Percentiles rank a stretch among this genome's conserved stretches.
phyloP scores from a whole-genome alignment of 345 rosid genomes.

The Gossypium arboreum region DNA sequence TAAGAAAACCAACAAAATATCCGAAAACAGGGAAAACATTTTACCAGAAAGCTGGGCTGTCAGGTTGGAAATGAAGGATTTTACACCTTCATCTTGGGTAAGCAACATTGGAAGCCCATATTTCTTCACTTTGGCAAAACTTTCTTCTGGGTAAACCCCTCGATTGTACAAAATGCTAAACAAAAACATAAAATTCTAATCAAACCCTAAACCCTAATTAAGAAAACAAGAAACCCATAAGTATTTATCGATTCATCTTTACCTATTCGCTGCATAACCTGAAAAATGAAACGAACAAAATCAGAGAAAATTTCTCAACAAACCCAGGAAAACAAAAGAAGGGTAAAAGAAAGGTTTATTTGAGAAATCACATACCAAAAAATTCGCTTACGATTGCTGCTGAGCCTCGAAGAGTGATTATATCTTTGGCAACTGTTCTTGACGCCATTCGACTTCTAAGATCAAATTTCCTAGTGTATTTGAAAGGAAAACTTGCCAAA shows the following conservation, averaged over 20 bases:
- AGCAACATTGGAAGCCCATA: slow-evolving; percentile 93
- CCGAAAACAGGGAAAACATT: not conserved
- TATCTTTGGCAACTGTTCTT: slow-evolving; percentile 72
- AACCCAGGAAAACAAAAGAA: not conserved
- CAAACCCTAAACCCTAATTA: not conserved
- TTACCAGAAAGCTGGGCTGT: slow-evolving; percentile 77
- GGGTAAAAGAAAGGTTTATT: not conserved
- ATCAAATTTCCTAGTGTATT: not conserved
- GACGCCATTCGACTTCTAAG: slow-evolving; percentile 48
- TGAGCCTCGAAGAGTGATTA: slow-evolving; percentile 94
- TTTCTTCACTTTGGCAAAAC: slow-evolving; percentile 87
- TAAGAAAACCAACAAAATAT: not conserved
- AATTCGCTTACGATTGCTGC: slow-evolving; percentile 98
- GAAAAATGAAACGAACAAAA: slow-evolving; percentile 14
- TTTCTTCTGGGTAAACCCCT: slow-evolving; percentile 93
- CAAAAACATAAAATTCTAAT: slow-evolving; percentile 12
- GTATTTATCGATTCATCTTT: not conserved
- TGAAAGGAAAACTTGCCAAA: no score
- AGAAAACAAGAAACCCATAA: slow-evolving; percentile 1
- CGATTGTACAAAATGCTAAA: slow-evolving; percentile 87
- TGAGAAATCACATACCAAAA: slow-evolving; percentile 46
- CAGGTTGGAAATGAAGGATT: slow-evolving; percentile 63
- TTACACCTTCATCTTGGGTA: slow-evolving; percentile 84
- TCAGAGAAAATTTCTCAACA: slow-evolving; percentile 15
- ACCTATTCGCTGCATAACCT: slow-evolving; percentile 99